Evolutionary conservation across 73 alveolate species (phyloP).

Genomic region (Paramecium biaurelia): DNA sequence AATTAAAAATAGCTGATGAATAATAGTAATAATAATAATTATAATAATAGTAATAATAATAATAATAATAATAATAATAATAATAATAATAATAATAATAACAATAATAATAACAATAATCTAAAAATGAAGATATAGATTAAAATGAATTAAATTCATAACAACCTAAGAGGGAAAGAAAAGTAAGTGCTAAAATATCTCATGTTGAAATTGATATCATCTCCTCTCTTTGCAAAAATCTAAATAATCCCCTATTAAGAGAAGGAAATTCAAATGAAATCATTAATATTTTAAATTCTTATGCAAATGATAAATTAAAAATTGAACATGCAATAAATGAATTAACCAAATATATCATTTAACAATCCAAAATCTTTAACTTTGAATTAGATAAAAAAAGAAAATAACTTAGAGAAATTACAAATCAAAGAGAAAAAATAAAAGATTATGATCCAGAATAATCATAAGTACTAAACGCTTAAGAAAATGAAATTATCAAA

Average conservation of each 20-base stretch:
- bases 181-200: constrained; percentile 33
- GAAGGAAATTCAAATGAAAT: constrained; percentile 17
- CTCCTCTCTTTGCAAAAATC: neutral
- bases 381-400: constrained; percentile 29
- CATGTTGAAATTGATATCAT: constrained; percentile 35
- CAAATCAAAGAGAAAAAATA: neutral
- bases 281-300: neutral
- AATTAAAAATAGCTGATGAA: neutral
- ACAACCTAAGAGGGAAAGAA: neutral
- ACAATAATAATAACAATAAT: neutral
- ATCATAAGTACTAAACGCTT: neutral
- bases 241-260: neutral
- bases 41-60: neutral
- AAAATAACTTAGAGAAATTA: neutral
- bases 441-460: constrained; percentile 36
- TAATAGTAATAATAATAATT: neutral
- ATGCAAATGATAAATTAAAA: constrained; percentile 3
- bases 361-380: neutral
- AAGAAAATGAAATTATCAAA: constrained; percentile 20
- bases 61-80: neutral
- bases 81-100: neutral
- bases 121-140: neutral
- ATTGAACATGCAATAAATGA: constrained; percentile 41
- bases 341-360: neutral
- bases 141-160: neutral